These are phyloP conservation scores for Cladosporium cucumerinum DNA, from an alignment of 2,329 filamentous ascomycete genomes.

Conservation along the genomic window DNA sequence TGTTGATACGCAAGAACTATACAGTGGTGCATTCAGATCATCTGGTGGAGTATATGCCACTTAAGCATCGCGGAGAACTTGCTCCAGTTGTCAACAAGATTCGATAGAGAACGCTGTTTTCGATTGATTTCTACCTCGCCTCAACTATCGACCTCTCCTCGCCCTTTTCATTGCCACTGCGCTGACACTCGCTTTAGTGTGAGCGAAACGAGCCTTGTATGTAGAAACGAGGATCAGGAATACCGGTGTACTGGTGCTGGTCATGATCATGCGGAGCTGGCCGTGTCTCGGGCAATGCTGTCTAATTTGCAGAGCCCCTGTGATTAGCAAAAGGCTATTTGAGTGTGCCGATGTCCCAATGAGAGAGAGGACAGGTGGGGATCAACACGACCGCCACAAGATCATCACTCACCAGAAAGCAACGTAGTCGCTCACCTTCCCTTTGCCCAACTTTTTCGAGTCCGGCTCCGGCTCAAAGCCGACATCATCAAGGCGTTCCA, in stretches of 20 bases:
- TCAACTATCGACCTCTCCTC: not conserved
- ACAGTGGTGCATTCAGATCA: not conserved
- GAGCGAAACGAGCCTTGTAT: not conserved
- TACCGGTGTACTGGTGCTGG: not conserved
- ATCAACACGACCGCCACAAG: not conserved
- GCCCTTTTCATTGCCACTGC: not conserved
- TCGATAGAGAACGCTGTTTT: not conserved
- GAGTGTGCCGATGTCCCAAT: not conserved
- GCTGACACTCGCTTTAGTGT: not conserved
- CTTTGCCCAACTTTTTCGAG: not conserved
- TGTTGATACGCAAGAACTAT: not conserved
- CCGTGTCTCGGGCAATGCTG: not conserved
- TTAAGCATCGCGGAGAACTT: not conserved
- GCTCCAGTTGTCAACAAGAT: not conserved
- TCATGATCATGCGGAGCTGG: not conserved
- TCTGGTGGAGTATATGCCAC: not conserved
- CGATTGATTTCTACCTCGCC: not conserved
- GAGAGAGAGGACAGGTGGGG: not conserved
- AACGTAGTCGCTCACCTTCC: not conserved
- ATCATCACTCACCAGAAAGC: conserved; percentile 2
- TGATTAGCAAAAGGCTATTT: not conserved
- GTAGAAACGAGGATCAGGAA: not conserved
- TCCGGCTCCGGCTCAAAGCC: not conserved
- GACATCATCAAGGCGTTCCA: conserved; percentile 5
- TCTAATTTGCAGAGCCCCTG: not conserved